Conservation (phyloP, 1,139 yeast genomes). For the Arxiozyma telluris region DNA sequence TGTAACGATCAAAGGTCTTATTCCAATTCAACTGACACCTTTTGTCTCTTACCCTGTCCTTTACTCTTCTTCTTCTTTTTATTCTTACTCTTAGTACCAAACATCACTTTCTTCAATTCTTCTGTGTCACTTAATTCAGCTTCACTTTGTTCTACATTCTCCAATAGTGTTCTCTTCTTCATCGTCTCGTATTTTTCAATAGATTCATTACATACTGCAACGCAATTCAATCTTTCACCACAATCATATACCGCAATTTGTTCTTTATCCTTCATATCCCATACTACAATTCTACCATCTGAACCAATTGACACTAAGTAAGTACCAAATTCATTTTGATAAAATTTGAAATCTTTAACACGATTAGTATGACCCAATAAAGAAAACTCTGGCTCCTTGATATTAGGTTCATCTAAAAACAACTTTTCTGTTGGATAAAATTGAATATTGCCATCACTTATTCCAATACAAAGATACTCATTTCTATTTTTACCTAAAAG, state of each 20-base stretch:
- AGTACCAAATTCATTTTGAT: slow-evolving; percentile 37
- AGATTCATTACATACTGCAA: slow-evolving; percentile 65
- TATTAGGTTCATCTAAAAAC: slow-evolving; percentile 27
- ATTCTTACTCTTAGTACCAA: slow-evolving; percentile 33
- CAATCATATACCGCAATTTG: slow-evolving; percentile 86
- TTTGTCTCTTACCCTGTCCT: slow-evolving; percentile 30
- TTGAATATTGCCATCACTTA: slow-evolving; percentile 61
- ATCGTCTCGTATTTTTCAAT: slow-evolving; percentile 66
- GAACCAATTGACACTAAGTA: slow-evolving; percentile 78
- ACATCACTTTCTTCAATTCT: slow-evolving; percentile 35
- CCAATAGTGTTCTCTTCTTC: slow-evolving; percentile 48
- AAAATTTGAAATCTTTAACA: slow-evolving; percentile 65
- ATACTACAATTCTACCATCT: slow-evolving; percentile 85
- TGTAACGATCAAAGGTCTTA: slow-evolving; percentile 15
- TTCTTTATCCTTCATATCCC: slow-evolving; percentile 64
- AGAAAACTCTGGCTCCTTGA: slow-evolving; percentile 40
- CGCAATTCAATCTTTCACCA: slow-evolving; percentile 89
- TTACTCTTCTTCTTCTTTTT: slow-evolving; percentile 40
- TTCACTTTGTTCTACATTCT: slow-evolving; percentile 55
- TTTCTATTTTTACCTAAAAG: slow-evolving; percentile 27
- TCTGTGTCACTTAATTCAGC: slow-evolving; percentile 35
- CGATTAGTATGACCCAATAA: slow-evolving; percentile 78
- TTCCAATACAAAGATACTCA: slow-evolving; percentile 53
- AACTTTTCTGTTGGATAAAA: slow-evolving; percentile 42
- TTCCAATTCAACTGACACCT: slow-evolving; percentile 51